Conservation (phyloP, 495 filamentous ascomycete genomes). For the Trichoderma erinaceum region DNA sequence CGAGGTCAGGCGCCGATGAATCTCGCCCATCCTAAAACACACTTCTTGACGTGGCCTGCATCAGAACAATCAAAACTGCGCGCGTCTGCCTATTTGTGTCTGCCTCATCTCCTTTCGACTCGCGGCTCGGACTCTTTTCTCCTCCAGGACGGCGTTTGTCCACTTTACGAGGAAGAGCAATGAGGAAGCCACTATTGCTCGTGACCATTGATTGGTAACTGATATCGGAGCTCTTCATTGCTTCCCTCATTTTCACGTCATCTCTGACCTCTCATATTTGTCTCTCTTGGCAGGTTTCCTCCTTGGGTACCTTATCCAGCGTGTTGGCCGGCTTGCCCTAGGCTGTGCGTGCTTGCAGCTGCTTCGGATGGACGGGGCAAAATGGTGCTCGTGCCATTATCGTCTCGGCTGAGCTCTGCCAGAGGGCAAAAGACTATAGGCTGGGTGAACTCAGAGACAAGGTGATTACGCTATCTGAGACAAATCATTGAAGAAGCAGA, state of each 20-base stretch:
- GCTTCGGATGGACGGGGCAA: neutral
- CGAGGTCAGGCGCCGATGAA: constrained; percentile 6
- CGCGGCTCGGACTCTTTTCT: neutral
- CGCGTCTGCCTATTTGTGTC: neutral
- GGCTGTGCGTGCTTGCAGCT: too few species aligned
- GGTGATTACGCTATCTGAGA: neutral
- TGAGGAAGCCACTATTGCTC: too few species aligned
- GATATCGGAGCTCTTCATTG: too few species aligned
- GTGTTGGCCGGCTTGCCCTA: too few species aligned
- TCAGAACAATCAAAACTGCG: neutral
- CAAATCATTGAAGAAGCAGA: too few species aligned
- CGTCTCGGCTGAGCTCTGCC: neutral
- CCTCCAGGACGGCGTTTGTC: neutral
- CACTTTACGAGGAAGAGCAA: too few species aligned
- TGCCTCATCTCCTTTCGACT: too few species aligned
- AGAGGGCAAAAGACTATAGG: neutral
- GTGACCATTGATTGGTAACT: too few species aligned
- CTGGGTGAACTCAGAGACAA: neutral
- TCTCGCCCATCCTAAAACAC: neutral
- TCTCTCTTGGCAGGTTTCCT: too few species aligned
- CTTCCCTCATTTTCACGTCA: too few species aligned
- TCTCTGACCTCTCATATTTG: too few species aligned
- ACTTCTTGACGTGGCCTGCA: constrained; percentile 1
- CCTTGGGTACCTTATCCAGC: too few species aligned
- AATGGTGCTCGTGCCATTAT: neutral